Evolutionary conservation across 352 stramenopile genomes (phyloP).

Genomic region (Aphanomyces stellatus): DNA sequence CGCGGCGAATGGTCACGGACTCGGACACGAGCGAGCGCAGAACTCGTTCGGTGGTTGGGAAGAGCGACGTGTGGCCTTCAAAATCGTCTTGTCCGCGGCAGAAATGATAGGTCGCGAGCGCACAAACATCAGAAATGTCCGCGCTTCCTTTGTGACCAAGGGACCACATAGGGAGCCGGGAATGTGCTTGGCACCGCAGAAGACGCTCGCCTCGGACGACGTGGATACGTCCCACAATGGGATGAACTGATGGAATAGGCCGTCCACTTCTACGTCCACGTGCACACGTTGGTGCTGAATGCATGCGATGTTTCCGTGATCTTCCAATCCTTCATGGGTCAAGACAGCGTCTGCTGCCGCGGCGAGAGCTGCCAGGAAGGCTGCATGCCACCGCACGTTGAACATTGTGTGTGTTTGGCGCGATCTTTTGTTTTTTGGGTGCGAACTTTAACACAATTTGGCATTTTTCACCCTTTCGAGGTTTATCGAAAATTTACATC

Average conservation of each 20-base stretch:
- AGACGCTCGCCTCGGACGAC: background rate
- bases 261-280: background rate
- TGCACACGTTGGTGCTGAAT: no score
- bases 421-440: no score
- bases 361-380: no score
- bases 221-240: background rate
- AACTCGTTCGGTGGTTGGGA: background rate
- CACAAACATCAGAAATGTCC: background rate
- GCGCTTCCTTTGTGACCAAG: background rate
- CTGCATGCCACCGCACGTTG: no score
- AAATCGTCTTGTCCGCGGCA: background rate
- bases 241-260: background rate
- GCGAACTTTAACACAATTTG: no score
- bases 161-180: background rate
- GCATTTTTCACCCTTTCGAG: no score
- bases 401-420: no score
- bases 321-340: no score
- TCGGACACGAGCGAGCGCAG: background rate
- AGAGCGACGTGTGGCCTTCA: constrained; percentile 6
- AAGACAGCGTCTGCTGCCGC: no score
- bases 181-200: background rate
- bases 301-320: no score
- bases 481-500: no score
- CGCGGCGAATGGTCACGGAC: background rate
- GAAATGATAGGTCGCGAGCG: background rate